phyloP scores from a whole-genome alignment of 1,284 basidiomycete genomes.

The Malassezia sp. region DNA sequence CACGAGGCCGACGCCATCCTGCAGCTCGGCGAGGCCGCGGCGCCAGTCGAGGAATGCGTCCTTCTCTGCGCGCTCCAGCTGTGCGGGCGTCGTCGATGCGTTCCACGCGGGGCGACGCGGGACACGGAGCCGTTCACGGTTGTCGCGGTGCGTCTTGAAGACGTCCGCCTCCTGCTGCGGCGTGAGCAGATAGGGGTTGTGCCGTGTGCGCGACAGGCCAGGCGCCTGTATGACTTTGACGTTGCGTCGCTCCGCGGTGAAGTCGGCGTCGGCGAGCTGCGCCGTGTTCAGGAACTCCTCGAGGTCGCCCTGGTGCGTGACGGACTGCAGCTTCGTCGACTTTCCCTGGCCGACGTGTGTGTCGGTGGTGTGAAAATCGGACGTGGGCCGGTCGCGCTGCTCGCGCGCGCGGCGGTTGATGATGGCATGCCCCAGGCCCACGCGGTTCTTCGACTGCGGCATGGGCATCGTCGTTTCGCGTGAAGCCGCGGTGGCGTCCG shows the following conservation, averaged over 20 bases:
- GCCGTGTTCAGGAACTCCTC: conserved; percentile 95
- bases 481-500: not conserved
- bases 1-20: conserved; percentile 42
- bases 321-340: conserved; percentile 59
- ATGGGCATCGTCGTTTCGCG: conserved; percentile 23
- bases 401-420: conserved; percentile 41
- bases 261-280: conserved; percentile 83
- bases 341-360: conserved; percentile 47
- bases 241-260: conserved; percentile 90
- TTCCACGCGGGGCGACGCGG: conserved; percentile 41
- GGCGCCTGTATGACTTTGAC: conserved; percentile 73
- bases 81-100: conserved; percentile 32
- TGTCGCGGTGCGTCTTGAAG: conserved; percentile 33
- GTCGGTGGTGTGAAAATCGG: conserved; percentile 44
- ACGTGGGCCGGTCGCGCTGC: conserved; percentile 23
- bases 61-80: conserved; percentile 41
- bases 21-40: conserved; percentile 39
- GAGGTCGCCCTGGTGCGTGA: conserved; percentile 90
- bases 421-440: conserved; percentile 41
- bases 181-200: conserved; percentile 78
- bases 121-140: conserved; percentile 37
- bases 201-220: conserved; percentile 26
- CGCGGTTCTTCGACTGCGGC: conserved; percentile 41
- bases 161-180: conserved; percentile 67
- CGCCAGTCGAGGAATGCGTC: conserved; percentile 46